Base-by-base conservation (phyloP, 495 filamentous ascomycete species). In the Podospora fimiseda region DNA sequence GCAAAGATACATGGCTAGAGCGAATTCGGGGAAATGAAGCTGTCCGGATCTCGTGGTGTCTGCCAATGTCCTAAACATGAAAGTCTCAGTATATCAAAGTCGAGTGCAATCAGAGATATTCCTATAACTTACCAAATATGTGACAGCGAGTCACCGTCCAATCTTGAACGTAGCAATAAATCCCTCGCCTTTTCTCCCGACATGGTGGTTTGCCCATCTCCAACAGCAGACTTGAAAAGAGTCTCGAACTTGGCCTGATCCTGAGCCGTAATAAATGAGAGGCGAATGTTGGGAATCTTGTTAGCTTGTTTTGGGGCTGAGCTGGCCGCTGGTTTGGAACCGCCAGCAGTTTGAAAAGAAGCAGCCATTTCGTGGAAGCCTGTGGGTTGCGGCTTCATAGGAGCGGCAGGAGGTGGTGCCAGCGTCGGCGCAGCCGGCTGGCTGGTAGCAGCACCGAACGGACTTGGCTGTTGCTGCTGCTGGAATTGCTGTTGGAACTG, bases 161-260 rank as follows among this genome's bases (percentile, higher is more conserved):
- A 79, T 65, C 89, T 88, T 2, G 92, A 96, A 43, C 93, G 83
- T 56, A 97, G 59, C 37, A 99, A 73, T 18, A 99, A 72, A 61
- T 96, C 91, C 65, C 84, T 82, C 18, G 90, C 91, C 65, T 94
- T 90, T 49, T 96, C 94, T 18, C 89, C 94, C 62, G 88, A 87
- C 74, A 99, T 77, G 39, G 93, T 90, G 61, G 87, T 85, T 54
- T 80, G 86, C n/a, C 63, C 67, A 60, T 92, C 86, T 9, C 90
- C 89, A 33, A 91, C 90, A 8, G 94, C 94, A 44, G 89, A 92
- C 72, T 94, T 96, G 74, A 99, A 99, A 8, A 99, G 74, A 55
- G 95, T 90, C 76, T 99, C 94, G 61, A 99, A 99, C 69, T 93
- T 96, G 52, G 92, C 86, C 66, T 99, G 94, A 62, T 99, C 94